Evolutionary conservation across 257 asterid species (phyloP).

Genomic region (Osmanthus fragrans): DNA sequence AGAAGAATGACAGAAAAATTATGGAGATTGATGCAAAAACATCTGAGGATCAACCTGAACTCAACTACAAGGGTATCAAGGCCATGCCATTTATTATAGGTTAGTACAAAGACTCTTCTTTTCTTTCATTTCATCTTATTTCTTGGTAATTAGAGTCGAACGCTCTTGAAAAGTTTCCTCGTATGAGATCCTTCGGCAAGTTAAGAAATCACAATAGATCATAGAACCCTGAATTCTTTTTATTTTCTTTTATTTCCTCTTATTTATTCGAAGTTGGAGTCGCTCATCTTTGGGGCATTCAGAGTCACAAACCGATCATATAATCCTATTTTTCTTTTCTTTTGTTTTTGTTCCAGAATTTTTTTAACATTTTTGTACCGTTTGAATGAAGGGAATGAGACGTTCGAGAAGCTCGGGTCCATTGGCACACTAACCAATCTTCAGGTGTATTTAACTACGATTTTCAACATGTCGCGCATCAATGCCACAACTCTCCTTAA

Average conservation of each 20-base stretch:
- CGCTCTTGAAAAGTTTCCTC: too few species aligned
- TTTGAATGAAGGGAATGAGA: conserved; percentile 57
- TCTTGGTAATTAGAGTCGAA: neutral
- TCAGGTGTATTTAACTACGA: conserved; percentile 60
- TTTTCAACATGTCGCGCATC: conserved; percentile 62
- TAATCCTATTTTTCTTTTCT: too few species aligned
- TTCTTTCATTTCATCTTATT: neutral
- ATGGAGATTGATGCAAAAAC: conserved; percentile 23
- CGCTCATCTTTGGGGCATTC: too few species aligned
- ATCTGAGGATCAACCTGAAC: conserved; percentile 20
- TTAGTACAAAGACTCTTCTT: conserved; percentile 1
- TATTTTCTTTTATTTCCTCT: too few species aligned
- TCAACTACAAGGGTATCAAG: conserved; percentile 39
- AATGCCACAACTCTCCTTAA: conserved; percentile 56
- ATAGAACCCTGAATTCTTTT: too few species aligned
- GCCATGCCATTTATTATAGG: conserved; percentile 49
- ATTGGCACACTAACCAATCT: conserved; percentile 68
- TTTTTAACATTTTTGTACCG: neutral
- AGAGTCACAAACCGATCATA: too few species aligned
- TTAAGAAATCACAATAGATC: too few species aligned
- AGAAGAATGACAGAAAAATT: conserved; percentile 24
- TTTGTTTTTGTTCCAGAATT: too few species aligned
- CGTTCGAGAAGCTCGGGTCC: conserved; percentile 84
- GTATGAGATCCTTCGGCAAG: too few species aligned
- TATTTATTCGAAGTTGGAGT: too few species aligned